Percentiles rank a stretch among this genome's conserved stretches.
Evolutionary conservation across 768 basidiomycete genomes (phyloP).

Genomic region (Amanita thiersii): DNA sequence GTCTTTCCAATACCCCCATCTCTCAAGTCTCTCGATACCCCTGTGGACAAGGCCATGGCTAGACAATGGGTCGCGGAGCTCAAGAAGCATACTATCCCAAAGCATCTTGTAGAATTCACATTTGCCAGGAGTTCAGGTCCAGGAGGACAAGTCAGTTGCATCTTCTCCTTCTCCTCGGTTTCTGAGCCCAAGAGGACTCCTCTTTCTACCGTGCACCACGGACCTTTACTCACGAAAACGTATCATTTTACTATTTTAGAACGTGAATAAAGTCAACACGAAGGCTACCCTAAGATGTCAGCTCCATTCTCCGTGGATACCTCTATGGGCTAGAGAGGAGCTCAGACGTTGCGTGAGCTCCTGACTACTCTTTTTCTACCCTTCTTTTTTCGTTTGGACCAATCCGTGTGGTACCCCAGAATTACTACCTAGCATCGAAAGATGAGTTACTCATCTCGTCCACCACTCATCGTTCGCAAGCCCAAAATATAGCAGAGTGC

Average conservation of each 20-base stretch:
- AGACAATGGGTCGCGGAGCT: conserved; percentile 49
- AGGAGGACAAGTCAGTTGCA: conserved; percentile 61
- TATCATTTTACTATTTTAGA: too few relatives aligned
- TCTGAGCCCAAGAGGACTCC: background rate
- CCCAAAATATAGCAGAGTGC: conserved; percentile 68
- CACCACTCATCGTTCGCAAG: conserved; percentile 64
- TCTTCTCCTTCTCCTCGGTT: background rate
- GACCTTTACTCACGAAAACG: too few relatives aligned
- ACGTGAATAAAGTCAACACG: conserved; percentile 87
- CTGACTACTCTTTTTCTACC: background rate
- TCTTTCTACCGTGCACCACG: too few relatives aligned
- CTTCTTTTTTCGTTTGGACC: background rate
- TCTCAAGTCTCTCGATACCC: conserved; percentile 23
- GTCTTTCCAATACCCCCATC: conserved; percentile 35
- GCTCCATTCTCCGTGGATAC: conserved; percentile 58
- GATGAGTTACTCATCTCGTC: conserved; percentile 65
- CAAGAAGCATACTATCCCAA: conserved; percentile 36
- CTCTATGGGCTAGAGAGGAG: conserved; percentile 48
- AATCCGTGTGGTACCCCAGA: conserved; percentile 37
- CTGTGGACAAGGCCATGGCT: conserved; percentile 38
- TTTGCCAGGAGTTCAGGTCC: conserved; percentile 81
- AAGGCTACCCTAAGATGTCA: conserved; percentile 63
- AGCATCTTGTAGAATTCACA: conserved; percentile 45
- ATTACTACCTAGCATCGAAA: conserved; percentile 60
- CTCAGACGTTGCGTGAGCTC: conserved; percentile 42